Evolutionary conservation across 2,329 filamentous ascomycete genomes (phyloP).

Genomic region (Lizonia empirigonia): DNA sequence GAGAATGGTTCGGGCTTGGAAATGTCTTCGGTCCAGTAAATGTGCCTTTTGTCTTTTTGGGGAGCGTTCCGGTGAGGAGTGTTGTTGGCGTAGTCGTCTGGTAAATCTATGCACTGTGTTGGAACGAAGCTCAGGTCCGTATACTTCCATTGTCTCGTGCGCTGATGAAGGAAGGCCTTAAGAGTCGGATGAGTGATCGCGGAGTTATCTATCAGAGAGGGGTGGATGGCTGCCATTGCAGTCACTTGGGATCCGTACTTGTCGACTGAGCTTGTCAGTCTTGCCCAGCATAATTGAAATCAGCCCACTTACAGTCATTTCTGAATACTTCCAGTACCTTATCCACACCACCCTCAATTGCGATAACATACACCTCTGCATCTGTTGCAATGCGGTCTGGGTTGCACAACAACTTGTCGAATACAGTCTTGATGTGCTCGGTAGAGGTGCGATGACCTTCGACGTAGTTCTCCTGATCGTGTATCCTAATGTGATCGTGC

Average conservation of each 20-base stretch:
- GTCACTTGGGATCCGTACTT: slow-evolving; percentile 32
- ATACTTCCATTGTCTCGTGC: slow-evolving; percentile 43
- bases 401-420: slow-evolving; percentile 65
- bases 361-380: slow-evolving; percentile 72
- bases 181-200: slow-evolving; percentile 33
- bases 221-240: slow-evolving; percentile 42
- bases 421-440: slow-evolving; percentile 70
- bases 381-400: slow-evolving; percentile 51
- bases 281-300: not conserved
- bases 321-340: slow-evolving; percentile 65
- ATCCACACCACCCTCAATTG: slow-evolving; percentile 69
- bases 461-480: slow-evolving; percentile 65
- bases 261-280: slow-evolving; percentile 30
- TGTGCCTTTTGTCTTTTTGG: slow-evolving; percentile 6
- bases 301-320: slow-evolving; percentile 54
- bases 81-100: slow-evolving; percentile 21
- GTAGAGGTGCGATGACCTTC: slow-evolving; percentile 61
- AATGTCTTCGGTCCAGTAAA: slow-evolving; percentile 23
- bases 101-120: slow-evolving; percentile 32
- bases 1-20: not conserved
- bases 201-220: slow-evolving; percentile 24
- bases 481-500: slow-evolving; percentile 60
- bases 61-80: not conserved
- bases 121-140: slow-evolving; percentile 21
- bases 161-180: slow-evolving; percentile 39